Evolutionary conservation across 1,284 basidiomycete genomes (phyloP), one percentile per base, ranked within the genome.

Genomic region (Polyporus tsugae): DNA sequence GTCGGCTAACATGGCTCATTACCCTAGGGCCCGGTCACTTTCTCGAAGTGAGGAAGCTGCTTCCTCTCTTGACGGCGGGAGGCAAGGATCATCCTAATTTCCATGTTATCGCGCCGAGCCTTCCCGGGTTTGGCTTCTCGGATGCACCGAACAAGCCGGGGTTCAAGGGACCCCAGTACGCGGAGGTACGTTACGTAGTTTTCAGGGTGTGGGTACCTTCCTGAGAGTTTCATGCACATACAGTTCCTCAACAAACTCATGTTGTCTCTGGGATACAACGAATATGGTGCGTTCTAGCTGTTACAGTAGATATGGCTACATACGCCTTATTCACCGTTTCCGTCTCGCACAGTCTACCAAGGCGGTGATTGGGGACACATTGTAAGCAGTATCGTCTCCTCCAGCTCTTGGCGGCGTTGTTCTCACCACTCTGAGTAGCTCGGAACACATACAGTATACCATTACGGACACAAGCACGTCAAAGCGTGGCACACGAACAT

Each of bases 21-120:
- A 49, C 19, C 4, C 41, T 61, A 90, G 89, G 89, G 89, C 88
- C 89, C 0, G 88, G 89, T 49, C 81, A 81, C 66, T 89, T 89
- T 73, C 72, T 86, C 35, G 88, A 90, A 78, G 83, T 83, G n/a
- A 77, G 78, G 60, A 90, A 87, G 76, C 75, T 89, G 0, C 76
- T 89, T 0, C 86, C 89, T 0, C 71, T 88, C 0, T 77, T 90
- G 63, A 80, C 80, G 0, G 74, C 78, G 1, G 75, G 79, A 0
- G 80, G 81, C 0, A 60, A 80, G 10, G 80, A 84, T 4, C 79
- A 84, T 59, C 87, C 87, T 0, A 85, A 81, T 61, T 90, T 90
- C 72, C 87, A 90, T 70, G 86, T 89, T n/a, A 85, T 89, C 0
- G 83, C 84, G 0, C 71, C 83, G 4, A 85, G 85, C 72, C 71